Evolutionary conservation across 1,139 yeast species (phyloP).

Genomic region (Lodderomyces elongisporus): DNA sequence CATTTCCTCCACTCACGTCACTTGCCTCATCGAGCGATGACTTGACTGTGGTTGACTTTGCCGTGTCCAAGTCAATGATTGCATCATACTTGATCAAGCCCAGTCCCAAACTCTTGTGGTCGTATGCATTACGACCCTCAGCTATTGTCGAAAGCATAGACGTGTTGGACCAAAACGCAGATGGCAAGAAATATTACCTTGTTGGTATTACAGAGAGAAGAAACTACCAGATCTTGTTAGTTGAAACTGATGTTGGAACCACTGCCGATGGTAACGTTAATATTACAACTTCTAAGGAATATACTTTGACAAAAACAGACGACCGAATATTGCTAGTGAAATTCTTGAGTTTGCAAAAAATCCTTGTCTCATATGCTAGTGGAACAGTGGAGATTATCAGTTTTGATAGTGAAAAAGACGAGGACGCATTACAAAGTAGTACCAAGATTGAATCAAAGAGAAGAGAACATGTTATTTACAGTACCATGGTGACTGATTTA

Average conservation of each 20-base stretch:
- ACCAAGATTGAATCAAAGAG: background rate
- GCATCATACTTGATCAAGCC: conserved; percentile 72
- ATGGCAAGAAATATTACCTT: conserved; percentile 24
- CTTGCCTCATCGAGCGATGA: conserved; percentile 15
- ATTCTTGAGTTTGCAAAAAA: conserved; percentile 27
- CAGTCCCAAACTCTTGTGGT: conserved; percentile 74
- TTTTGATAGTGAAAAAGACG: conserved; percentile 10
- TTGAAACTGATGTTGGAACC: conserved; percentile 17
- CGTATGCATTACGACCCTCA: conserved; percentile 64
- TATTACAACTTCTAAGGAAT: conserved; percentile 11
- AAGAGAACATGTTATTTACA: conserved; percentile 16
- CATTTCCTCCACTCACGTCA: conserved; percentile 22
- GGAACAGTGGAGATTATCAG: conserved; percentile 40
- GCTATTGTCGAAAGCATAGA: conserved; percentile 44
- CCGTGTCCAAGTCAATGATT: conserved; percentile 72
- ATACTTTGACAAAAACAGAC: conserved; percentile 14
- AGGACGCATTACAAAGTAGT: conserved; percentile 3
- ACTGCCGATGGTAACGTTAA: conserved; percentile 10
- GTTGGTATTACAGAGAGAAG: conserved; percentile 47
- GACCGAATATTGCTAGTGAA: conserved; percentile 31
- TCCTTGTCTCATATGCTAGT: conserved; percentile 36
- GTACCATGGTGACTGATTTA: conserved; percentile 19
- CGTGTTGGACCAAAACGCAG: conserved; percentile 13
- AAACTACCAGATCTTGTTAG: conserved; percentile 35
- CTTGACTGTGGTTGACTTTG: conserved; percentile 45